phyloP scores from a whole-genome alignment of 257 asterid genomes.

The Haberlea rhodopensis region DNA sequence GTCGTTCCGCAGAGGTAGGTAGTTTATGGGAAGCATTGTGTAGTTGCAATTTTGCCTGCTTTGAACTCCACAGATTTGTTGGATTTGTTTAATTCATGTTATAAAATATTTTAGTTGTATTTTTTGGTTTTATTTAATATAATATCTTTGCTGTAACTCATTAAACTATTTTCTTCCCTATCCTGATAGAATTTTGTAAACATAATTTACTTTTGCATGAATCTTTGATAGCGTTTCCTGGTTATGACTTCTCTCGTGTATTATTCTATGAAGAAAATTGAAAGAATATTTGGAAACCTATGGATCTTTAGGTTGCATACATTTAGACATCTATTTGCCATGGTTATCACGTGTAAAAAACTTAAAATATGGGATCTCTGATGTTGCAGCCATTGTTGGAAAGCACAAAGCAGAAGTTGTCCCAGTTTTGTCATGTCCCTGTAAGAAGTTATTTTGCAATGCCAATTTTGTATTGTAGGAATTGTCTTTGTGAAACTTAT shows the following conservation, averaged over 20 bases:
- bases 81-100: not conserved
- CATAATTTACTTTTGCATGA: no score
- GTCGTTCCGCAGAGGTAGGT: constrained; percentile 85
- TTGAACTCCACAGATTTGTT: constrained; percentile 13
- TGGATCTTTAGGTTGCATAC: constrained; percentile 1
- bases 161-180: not conserved
- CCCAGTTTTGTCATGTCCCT: constrained; percentile 91
- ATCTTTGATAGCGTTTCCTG: no score
- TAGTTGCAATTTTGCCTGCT: not conserved
- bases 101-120: not conserved
- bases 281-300: not conserved
- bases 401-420: constrained; percentile 70
- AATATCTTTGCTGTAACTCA: not conserved
- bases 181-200: not conserved
- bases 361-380: constrained; percentile 21
- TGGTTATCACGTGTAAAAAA: not conserved
- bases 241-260: not conserved
- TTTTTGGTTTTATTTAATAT: not conserved
- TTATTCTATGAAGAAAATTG: not conserved
- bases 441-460: constrained; percentile 36
- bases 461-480: constrained; percentile 10
- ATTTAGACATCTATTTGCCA: not conserved
- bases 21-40: not conserved
- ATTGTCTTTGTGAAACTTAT: not conserved
- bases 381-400: constrained; percentile 78